Evolutionary conservation across 306 rosid genomes (phyloP).

Genomic region (Citrullus colocynthis): DNA sequence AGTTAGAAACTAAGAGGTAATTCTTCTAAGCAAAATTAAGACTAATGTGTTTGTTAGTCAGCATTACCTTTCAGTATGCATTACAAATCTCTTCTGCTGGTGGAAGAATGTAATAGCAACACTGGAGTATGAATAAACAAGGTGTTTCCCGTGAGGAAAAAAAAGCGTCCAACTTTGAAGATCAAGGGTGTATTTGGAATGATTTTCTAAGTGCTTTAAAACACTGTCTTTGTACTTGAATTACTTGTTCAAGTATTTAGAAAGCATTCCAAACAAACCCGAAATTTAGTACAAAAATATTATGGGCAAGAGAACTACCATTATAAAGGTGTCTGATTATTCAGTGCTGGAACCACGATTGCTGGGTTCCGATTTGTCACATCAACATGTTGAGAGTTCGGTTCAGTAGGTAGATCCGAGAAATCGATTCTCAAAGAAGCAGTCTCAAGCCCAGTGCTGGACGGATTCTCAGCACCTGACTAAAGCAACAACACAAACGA

Average conservation of each 20-base stretch:
- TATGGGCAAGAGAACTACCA: background rate
- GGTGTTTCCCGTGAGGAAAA: background rate
- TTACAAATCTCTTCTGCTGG: background rate
- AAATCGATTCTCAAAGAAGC: slow-evolving; percentile 33
- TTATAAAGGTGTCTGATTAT: slow-evolving; percentile 15
- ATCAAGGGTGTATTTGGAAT: background rate
- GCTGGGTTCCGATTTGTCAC: slow-evolving; percentile 45
- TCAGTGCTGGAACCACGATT: slow-evolving; percentile 43
- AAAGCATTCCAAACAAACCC: background rate
- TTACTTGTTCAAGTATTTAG: too few species aligned
- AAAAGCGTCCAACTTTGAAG: too few species aligned
- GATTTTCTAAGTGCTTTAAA: background rate
- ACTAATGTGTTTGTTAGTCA: background rate
- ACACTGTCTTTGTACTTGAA: too few species aligned
- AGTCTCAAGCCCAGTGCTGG: slow-evolving; percentile 30
- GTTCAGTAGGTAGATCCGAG: slow-evolving; percentile 24
- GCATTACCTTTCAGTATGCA: background rate
- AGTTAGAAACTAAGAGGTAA: background rate
- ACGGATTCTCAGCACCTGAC: slow-evolving; percentile 27
- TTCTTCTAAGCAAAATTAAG: background rate
- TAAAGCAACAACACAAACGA: background rate
- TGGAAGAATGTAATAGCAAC: background rate
- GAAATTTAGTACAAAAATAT: background rate
- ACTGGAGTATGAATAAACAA: background rate
- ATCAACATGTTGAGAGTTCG: slow-evolving; percentile 34